Base-by-base conservation (phyloP, 2,329 filamentous ascomycete genomes). In the Cordyceps cateniannulata region DNA sequence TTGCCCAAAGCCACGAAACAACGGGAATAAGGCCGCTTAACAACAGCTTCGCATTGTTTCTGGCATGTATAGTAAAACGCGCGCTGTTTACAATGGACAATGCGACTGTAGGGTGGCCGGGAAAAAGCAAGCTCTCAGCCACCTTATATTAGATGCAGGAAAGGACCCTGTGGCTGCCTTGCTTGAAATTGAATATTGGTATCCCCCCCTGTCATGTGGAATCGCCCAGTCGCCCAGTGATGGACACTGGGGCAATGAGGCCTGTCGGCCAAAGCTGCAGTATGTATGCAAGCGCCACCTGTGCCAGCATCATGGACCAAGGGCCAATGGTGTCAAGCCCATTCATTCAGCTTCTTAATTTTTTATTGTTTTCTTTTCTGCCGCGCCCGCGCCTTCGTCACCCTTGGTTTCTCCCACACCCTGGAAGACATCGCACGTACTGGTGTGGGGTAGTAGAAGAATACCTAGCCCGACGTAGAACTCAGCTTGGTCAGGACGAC, bases 101-200 rank as follows among this genome's bases (percentile, higher is more conserved):
- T 9, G 32, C 32, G 32, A 35, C 10, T 3, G 32, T 12, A 10
- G 14, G 14, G 10, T 7, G 5, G 9, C 9, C 8, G 27, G 32
- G 5, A 35, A 35, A n/a, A 50, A 51, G 29, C 27, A 22, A 51
- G 49, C 27, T 27, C n/a, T 12, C n/a, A 47, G 42, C 42, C 53
- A 38, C 27, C 20, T 29, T 18, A 47, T 56, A 25, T 14, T 16
- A 47, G 27, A 32, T 56, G 53, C 53, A 48, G 53, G 53, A 56
- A 35, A 24, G 16, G 54, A 57, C 44, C 44, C 54, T 49, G 54
- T 49, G 44, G 54, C 54, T 57, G 54, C 40, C 12, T 49, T 16
- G 44, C 18, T 25, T 38, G 14, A 57, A 49, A 57, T 48, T 38
- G 40, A 38, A 27, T 49, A 49, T 57, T 56, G 53, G 40, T 25